These are phyloP conservation scores for Pyrus bretschneideri DNA, from an alignment of 306 rosid genomes.

Conservation along the genomic window DNA sequence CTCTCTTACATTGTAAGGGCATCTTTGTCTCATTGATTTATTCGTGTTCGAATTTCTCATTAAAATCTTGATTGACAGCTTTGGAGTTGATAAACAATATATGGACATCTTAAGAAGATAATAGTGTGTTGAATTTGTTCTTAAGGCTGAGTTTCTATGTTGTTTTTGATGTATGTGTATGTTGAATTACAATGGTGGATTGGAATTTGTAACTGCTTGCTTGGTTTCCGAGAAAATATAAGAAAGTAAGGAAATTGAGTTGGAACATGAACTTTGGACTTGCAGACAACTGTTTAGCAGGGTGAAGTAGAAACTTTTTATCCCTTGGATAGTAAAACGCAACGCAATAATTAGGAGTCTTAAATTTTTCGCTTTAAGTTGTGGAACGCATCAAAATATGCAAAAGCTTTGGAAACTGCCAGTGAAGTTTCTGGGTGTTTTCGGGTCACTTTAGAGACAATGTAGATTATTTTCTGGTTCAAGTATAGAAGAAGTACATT, in stretches of 20 bases:
- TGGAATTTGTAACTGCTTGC: not conserved
- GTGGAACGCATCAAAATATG: not conserved
- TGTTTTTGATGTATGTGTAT: not conserved
- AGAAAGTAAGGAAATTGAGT: not conserved
- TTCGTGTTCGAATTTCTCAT: constrained; percentile 6
- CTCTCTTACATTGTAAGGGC: constrained; percentile 77
- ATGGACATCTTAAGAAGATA: not conserved
- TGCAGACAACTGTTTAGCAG: not conserved
- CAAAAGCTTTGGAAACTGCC: constrained; percentile 10
- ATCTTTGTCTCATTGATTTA: constrained; percentile 17
- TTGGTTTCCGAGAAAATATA: not conserved
- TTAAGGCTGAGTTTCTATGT: constrained; percentile 1
- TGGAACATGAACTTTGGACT: not conserved
- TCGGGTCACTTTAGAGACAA: not conserved
- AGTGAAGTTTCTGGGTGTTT: not conserved
- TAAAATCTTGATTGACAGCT: constrained; percentile 16
- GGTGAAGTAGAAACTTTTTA: not conserved
- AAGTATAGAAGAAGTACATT: not conserved
- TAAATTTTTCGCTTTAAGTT: not conserved
- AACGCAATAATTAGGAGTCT: constrained; percentile 6
- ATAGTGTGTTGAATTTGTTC: not conserved
- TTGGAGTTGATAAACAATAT: constrained; percentile 11
- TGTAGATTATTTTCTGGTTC: constrained; percentile 2
- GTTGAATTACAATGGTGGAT: not conserved
- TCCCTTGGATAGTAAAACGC: not conserved